Conservation (phyloP, 352 stramenopile genomes). For the Globisporangium cystogenes region DNA sequence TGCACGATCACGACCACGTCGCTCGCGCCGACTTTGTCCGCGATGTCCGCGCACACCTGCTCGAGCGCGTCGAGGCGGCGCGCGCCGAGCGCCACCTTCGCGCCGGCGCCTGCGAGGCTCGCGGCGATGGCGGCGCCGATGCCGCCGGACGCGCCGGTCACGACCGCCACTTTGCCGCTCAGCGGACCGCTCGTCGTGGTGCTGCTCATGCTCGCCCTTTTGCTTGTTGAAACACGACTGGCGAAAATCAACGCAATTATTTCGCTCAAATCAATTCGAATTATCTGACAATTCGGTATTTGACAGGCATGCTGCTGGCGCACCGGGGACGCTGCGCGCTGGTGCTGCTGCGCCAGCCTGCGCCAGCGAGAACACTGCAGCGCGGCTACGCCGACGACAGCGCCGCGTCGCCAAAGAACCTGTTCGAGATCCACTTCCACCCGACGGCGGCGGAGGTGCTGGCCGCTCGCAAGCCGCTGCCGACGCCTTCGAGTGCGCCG, state of each 20-base stretch:
- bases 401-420: constrained; percentile 15
- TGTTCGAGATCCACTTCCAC: constrained; percentile 53
- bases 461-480: not conserved
- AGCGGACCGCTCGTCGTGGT: constrained; percentile 22
- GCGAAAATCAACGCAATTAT: not conserved
- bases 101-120: constrained; percentile 63
- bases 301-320: not conserved
- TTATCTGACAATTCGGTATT: too few relatives aligned
- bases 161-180: constrained; percentile 73
- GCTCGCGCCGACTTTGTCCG: constrained; percentile 16
- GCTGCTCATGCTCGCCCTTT: not conserved
- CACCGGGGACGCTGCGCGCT: not conserved
- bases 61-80: constrained; percentile 61
- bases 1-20: constrained; percentile 33
- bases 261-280: too few relatives aligned
- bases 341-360: too few relatives aligned
- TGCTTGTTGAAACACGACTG: not conserved
- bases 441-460: constrained; percentile 10
- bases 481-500: not conserved
- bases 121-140: constrained; percentile 82
- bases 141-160: constrained; percentile 85
- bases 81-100: constrained; percentile 79
- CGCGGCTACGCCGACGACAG: not conserved
- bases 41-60: constrained; percentile 30
- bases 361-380: not conserved